Conservation (phyloP, 2,329 filamentous ascomycete genomes). For the Cyclaneusma minus region DNA sequence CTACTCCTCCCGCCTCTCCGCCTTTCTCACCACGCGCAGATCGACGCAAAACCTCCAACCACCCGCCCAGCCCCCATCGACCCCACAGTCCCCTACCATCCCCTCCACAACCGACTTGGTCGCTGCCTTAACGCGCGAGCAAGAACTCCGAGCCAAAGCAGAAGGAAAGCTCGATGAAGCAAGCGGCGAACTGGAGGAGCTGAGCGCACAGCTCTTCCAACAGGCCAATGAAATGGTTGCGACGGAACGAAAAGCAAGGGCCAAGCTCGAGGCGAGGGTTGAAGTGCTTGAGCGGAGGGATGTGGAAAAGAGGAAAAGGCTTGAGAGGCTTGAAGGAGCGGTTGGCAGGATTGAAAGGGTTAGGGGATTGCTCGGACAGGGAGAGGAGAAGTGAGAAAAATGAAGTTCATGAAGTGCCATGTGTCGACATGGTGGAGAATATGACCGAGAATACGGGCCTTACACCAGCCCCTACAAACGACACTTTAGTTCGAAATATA, state of each 20-base stretch:
- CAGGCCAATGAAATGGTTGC: slow-evolving; percentile 84
- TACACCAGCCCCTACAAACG: too few relatives aligned
- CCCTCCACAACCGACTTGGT: slow-evolving; percentile 33
- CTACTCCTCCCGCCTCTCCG: slow-evolving; percentile 19
- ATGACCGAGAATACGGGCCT: too few relatives aligned
- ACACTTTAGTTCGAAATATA: too few relatives aligned
- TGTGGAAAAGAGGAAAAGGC: slow-evolving; percentile 47
- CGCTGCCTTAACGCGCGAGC: slow-evolving; percentile 49
- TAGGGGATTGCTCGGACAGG: slow-evolving; percentile 37
- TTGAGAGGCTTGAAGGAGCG: slow-evolving; percentile 58
- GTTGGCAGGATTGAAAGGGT: slow-evolving; percentile 58
- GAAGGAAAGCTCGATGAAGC: slow-evolving; percentile 53
- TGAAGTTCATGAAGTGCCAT: background rate
- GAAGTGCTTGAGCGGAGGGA: slow-evolving; percentile 55
- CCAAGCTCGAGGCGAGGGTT: slow-evolving; percentile 56
- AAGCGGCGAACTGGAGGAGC: slow-evolving; percentile 61
- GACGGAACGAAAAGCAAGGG: slow-evolving; percentile 53
- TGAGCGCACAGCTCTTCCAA: slow-evolving; percentile 61
- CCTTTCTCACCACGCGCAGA: slow-evolving; percentile 33
- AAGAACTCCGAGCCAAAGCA: slow-evolving; percentile 48
- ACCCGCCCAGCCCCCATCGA: slow-evolving; percentile 3
- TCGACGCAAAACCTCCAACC: slow-evolving; percentile 24
- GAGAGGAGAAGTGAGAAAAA: slow-evolving; percentile 9
- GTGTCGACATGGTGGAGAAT: too few relatives aligned
- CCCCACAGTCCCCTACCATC: slow-evolving; percentile 8